Evolutionary conservation across 495 filamentous ascomycete species (phyloP).

Genomic region (Lichina pygmaea): DNA sequence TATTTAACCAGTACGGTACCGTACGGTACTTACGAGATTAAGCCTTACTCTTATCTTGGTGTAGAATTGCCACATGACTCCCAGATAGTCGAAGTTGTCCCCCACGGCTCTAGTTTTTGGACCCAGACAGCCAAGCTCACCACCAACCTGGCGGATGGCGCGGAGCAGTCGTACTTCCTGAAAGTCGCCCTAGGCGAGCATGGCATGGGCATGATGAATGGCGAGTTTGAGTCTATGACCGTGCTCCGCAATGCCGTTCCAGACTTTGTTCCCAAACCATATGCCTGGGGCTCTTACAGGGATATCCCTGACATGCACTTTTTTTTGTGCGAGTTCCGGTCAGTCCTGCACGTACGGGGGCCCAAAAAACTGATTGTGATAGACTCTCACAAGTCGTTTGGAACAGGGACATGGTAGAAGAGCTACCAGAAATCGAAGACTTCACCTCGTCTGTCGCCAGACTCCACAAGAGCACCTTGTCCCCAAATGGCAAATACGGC

Average conservation of each 20-base stretch:
- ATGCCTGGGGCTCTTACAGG: neutral
- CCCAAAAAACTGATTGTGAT: too few relatives aligned
- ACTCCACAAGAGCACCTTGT: slow-evolving; percentile 3
- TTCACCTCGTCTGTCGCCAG: slow-evolving; percentile 3
- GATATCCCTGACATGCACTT: too few relatives aligned
- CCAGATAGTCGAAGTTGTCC: neutral
- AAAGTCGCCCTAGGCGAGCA: neutral
- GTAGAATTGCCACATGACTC: neutral
- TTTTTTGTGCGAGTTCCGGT: too few relatives aligned
- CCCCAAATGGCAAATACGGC: slow-evolving; percentile 7
- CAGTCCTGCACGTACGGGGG: too few relatives aligned
- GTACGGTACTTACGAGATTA: neutral
- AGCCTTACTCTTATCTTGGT: neutral
- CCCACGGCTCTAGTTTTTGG: neutral
- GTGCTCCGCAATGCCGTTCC: neutral
- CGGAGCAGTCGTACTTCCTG: neutral
- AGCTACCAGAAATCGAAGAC: neutral
- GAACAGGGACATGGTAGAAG: neutral
- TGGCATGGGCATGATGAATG: neutral
- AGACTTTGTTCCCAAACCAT: neutral
- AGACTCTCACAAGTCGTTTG: too few relatives aligned
- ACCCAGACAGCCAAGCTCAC: neutral
- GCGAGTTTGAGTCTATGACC: neutral
- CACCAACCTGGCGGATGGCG: neutral
- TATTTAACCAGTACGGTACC: too few relatives aligned